Evolutionary conservation across 2,329 filamentous ascomycete species (phyloP).

Genomic region (Penicillium sp.): DNA sequence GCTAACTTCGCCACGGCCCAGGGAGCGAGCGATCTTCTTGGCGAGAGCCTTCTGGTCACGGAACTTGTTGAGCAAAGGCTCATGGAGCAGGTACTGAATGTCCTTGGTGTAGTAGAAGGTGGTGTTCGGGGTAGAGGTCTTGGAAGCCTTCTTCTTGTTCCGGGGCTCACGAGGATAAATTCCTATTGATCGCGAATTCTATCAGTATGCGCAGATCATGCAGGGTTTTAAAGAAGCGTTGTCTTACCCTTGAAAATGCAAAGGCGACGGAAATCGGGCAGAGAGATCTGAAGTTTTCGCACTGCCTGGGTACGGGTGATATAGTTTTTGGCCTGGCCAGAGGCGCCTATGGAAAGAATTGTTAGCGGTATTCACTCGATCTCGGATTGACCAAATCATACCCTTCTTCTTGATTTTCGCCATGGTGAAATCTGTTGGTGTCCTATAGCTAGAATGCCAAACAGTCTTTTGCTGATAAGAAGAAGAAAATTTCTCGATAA

Average conservation of each 20-base stretch:
- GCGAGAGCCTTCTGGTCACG: constrained; percentile 94
- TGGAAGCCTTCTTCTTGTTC: constrained; percentile 95
- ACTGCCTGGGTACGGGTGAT: constrained; percentile 96
- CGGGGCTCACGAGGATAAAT: constrained; percentile 97
- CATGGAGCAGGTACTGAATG: constrained; percentile 96
- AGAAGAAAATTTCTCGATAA: constrained; percentile 42
- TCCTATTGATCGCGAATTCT: constrained; percentile 45
- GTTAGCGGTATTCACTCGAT: constrained; percentile 19
- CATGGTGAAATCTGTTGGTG: constrained; percentile 52
- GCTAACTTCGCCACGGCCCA: constrained; percentile 86
- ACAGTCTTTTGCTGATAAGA: constrained; percentile 35
- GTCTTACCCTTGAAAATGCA: constrained; percentile 91
- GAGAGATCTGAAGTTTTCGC: constrained; percentile 94
- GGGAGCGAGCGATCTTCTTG: constrained; percentile 93
- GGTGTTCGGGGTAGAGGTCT: constrained; percentile 83
- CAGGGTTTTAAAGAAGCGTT: background rate
- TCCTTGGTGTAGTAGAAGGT: constrained; percentile 94
- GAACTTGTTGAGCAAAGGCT: constrained; percentile 91
- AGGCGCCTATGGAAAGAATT: constrained; percentile 58
- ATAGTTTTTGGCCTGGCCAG: constrained; percentile 96
- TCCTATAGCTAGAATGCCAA: constrained; percentile 20
- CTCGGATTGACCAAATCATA: constrained; percentile 35
- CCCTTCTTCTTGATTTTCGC: constrained; percentile 87
- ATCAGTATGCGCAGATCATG: constrained; percentile 18
- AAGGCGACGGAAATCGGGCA: constrained; percentile 95